Evolutionary conservation across 2,329 filamentous ascomycete species (phyloP).

Genomic region (Alternaria incomplexa): DNA sequence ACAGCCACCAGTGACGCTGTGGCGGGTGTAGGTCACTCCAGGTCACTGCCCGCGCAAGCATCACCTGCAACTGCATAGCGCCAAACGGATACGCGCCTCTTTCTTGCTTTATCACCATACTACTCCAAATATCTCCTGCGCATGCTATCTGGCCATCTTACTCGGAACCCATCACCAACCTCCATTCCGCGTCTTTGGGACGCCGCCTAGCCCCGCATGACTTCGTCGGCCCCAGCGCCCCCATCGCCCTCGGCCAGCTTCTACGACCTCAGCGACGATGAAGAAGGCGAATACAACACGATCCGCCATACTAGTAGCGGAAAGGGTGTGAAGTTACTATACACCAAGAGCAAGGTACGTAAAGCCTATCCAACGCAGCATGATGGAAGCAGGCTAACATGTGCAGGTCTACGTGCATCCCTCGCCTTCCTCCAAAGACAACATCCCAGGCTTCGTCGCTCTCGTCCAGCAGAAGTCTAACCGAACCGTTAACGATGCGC

Average conservation of each 20-base stretch:
- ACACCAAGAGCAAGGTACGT: slow-evolving; percentile 91
- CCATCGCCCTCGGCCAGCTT: slow-evolving; percentile 85
- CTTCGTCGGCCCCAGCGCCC: slow-evolving; percentile 43
- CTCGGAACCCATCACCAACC: neutral
- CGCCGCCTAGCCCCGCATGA: slow-evolving; percentile 35
- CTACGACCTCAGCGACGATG: slow-evolving; percentile 95
- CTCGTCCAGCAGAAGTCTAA: slow-evolving; percentile 83
- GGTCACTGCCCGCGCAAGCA: neutral
- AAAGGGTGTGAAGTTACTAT: slow-evolving; percentile 89
- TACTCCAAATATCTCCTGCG: neutral
- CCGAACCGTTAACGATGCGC: slow-evolving; percentile 33
- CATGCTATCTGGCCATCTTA: neutral
- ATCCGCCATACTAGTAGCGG: slow-evolving; percentile 80
- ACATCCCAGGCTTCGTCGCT: slow-evolving; percentile 92
- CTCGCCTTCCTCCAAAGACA: slow-evolving; percentile 90
- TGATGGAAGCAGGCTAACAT: neutral
- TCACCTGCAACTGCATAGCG: slow-evolving; percentile 20
- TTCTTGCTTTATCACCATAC: neutral
- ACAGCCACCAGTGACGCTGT: neutral
- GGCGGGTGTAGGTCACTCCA: too few relatives aligned
- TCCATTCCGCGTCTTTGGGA: neutral
- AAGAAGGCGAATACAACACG: slow-evolving; percentile 93
- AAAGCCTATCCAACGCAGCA: neutral
- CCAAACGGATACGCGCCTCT: slow-evolving; percentile 9
- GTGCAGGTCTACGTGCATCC: slow-evolving; percentile 91